Conservation (phyloP, 2,329 filamentous ascomycete genomes). For the Mycosphaerella arachidis region DNA sequence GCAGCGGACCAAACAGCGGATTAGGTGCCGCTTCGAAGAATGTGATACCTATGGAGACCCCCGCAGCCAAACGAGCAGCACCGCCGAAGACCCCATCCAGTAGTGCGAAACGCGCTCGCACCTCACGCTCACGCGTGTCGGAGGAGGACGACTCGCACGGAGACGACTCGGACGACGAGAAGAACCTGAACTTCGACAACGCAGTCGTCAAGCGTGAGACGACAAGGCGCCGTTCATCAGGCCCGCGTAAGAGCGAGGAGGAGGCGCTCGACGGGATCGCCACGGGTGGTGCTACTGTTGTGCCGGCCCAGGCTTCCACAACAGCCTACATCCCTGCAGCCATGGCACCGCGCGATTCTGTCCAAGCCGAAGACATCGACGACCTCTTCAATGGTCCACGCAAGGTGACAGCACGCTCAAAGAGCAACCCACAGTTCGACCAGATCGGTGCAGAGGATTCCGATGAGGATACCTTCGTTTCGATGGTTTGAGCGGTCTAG, state of each 20-base stretch:
- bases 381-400: background rate
- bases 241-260: conserved; percentile 4
- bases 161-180: conserved; percentile 26
- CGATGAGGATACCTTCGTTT: background rate
- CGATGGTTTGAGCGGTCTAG: background rate
- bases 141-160: conserved; percentile 27
- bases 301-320: background rate
- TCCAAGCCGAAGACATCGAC: conserved; percentile 1
- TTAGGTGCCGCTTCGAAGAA: conserved; percentile 2
- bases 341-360: background rate
- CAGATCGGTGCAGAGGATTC: background rate
- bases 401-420: conserved; percentile 3
- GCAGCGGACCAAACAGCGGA: conserved; percentile 6
- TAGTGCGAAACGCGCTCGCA: conserved; percentile 14
- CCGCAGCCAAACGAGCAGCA: conserved; percentile 8
- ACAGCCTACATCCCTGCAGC: background rate
- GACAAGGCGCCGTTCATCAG: conserved; percentile 15
- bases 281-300: background rate
- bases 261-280: background rate
- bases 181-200: conserved; percentile 5
- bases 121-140: conserved; percentile 12
- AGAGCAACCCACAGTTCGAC: conserved; percentile 5
- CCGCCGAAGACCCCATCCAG: conserved; percentile 13
- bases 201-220: conserved; percentile 14
- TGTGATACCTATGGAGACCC: background rate